Evolutionary conservation across 768 basidiomycete species (phyloP).

Genomic region (Leccinum rimulosum): DNA sequence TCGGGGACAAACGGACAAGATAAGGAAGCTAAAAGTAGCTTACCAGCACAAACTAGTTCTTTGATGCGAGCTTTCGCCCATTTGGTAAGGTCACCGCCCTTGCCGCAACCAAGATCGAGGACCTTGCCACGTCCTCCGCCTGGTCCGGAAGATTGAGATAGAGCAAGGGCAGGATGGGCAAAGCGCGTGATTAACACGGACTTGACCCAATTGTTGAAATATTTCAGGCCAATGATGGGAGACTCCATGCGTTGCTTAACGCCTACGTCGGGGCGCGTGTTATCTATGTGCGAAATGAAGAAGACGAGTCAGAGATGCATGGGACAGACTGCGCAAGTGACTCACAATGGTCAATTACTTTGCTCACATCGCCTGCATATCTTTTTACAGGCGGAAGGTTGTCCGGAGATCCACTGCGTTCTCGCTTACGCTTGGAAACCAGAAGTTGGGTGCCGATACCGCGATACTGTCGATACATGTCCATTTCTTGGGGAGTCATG

Average conservation of each 20-base stretch:
- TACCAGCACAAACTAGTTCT: constrained; percentile 82
- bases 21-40: constrained; percentile 21
- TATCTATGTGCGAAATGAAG: constrained; percentile 53
- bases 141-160: constrained; percentile 31
- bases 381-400: constrained; percentile 47
- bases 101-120: constrained; percentile 97
- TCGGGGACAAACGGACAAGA: background rate
- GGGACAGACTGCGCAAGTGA: constrained; percentile 16
- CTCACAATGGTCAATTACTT: constrained; percentile 78
- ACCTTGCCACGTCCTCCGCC: constrained; percentile 62
- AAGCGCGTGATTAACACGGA: constrained; percentile 93
- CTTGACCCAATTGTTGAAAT: constrained; percentile 99
- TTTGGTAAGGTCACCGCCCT: constrained; percentile 95
- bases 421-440: constrained; percentile 51
- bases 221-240: constrained; percentile 94
- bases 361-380: constrained; percentile 64
- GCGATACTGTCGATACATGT: constrained; percentile 53
- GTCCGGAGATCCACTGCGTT: constrained; percentile 36
- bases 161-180: constrained; percentile 65
- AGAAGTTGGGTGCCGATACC: constrained; percentile 56
- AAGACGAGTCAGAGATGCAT: constrained; percentile 5
- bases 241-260: constrained; percentile 80
- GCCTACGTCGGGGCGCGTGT: constrained; percentile 89
- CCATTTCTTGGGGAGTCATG: constrained; percentile 60
- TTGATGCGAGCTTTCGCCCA: constrained; percentile 85